Percentiles rank a stretch among this genome's conserved stretches.
Evolutionary conservation across 2,329 filamentous ascomycete genomes (phyloP).

Genomic region (Aspergillus sp.): DNA sequence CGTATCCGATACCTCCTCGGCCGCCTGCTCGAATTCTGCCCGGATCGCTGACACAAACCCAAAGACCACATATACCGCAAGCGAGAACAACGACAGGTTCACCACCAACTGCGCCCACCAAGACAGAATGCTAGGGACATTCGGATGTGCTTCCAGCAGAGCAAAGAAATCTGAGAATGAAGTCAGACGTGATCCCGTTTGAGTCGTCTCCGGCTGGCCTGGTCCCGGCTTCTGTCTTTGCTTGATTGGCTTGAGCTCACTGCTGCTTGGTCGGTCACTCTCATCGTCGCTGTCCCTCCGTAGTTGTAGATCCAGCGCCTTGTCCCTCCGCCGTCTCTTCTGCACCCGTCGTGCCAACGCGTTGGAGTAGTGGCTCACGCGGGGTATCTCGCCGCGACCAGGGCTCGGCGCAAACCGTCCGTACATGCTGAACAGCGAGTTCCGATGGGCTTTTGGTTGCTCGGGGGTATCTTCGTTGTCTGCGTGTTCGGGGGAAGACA

Average conservation of each 20-base stretch:
- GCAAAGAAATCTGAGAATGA: conserved; percentile 57
- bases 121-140: conserved; percentile 65
- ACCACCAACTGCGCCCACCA: conserved; percentile 65
- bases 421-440: conserved; percentile 45
- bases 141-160: conserved; percentile 65
- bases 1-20: conserved; percentile 66
- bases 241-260: conserved; percentile 37
- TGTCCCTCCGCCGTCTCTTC: conserved; percentile 53
- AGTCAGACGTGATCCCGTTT: conserved; percentile 34
- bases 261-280: conserved; percentile 42
- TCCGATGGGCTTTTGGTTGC: conserved; percentile 38
- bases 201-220: conserved; percentile 8
- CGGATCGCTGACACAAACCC: conserved; percentile 69
- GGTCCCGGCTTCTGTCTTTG: conserved; percentile 20
- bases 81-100: conserved; percentile 51
- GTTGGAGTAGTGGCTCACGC: conserved; percentile 51
- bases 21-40: conserved; percentile 72
- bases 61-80: conserved; percentile 66
- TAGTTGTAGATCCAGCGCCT: conserved; percentile 47
- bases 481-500: conserved; percentile 48
- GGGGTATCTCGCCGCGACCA: conserved; percentile 66
- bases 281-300: conserved; percentile 46
- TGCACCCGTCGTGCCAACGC: conserved; percentile 48
- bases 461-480: conserved; percentile 54
- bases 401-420: conserved; percentile 51